phyloP scores from a whole-genome alignment of 2,329 filamentous ascomycete species.

The Trichoderma semiorbis region DNA sequence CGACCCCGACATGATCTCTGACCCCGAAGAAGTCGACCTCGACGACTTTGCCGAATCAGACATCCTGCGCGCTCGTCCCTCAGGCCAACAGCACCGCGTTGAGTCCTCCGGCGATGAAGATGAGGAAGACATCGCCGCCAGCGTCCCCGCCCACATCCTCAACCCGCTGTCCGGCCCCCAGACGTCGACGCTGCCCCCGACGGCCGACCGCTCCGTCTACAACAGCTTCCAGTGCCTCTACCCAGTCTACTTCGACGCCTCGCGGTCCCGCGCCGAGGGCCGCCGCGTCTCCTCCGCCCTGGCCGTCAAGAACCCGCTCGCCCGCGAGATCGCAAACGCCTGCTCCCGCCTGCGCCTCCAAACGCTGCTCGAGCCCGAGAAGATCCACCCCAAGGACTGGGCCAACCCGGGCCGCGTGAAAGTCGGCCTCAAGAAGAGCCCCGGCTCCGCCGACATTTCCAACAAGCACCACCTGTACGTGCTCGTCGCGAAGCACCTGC shows the following conservation, averaged over 20 bases:
- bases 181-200: constrained; percentile 29
- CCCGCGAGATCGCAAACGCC: constrained; percentile 85
- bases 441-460: constrained; percentile 48
- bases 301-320: constrained; percentile 81
- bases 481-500: constrained; percentile 73
- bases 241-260: constrained; percentile 88
- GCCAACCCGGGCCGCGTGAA: constrained; percentile 89
- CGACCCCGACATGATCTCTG: constrained; percentile 61
- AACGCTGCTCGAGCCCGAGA: constrained; percentile 83
- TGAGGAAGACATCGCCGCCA: constrained; percentile 25
- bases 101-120: constrained; percentile 7
- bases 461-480: constrained; percentile 85
- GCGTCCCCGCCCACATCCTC: background rate
- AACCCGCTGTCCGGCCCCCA: constrained; percentile 34
- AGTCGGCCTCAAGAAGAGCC: constrained; percentile 55
- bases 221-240: constrained; percentile 87
- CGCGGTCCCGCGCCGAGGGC: constrained; percentile 71
- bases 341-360: constrained; percentile 67
- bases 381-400: constrained; percentile 96
- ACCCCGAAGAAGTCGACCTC: constrained; percentile 85
- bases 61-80: constrained; percentile 47
- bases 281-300: constrained; percentile 70
- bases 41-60: constrained; percentile 58
- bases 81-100: constrained; percentile 29
- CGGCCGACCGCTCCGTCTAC: constrained; percentile 54